Conservation (phyloP, 2,329 filamentous ascomycete species). For the Verticillium nonalfalfae region DNA sequence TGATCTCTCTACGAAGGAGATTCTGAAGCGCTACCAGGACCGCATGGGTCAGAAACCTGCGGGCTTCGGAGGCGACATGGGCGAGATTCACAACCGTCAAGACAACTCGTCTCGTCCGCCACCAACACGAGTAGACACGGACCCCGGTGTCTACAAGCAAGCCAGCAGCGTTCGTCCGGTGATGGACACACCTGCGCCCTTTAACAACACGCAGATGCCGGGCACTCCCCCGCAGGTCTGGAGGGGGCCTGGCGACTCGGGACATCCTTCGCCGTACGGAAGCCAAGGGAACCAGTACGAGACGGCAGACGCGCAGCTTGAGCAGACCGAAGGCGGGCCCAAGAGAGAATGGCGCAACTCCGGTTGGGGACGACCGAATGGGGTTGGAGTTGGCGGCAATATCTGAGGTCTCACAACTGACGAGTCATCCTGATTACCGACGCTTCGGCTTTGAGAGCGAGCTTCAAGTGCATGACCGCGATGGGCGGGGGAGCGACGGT, state of each 20-base stretch:
- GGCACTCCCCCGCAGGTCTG: constrained; percentile 44
- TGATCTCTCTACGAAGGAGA: constrained; percentile 95
- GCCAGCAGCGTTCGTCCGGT: constrained; percentile 80
- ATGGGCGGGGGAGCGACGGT: not conserved
- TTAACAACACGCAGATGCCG: constrained; percentile 26
- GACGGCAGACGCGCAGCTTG: constrained; percentile 29
- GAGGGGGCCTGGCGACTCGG: constrained; percentile 36
- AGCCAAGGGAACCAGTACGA: constrained; percentile 21
- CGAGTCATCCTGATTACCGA: not conserved
- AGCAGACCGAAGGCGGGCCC: constrained; percentile 32
- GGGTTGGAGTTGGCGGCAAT: constrained; percentile 41
- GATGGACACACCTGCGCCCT: constrained; percentile 46
- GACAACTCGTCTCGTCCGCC: constrained; percentile 50
- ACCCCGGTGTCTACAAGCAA: constrained; percentile 75
- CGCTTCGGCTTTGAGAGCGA: not conserved
- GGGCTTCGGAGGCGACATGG: constrained; percentile 38
- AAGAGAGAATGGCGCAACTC: constrained; percentile 54
- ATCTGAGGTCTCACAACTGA: constrained; percentile 18
- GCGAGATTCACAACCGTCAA: constrained; percentile 50
- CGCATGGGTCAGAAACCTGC: constrained; percentile 56
- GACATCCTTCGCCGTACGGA: constrained; percentile 36
- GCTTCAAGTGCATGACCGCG: not conserved
- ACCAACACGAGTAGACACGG: constrained; percentile 71
- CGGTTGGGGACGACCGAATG: constrained; percentile 43
- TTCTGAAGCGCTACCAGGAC: constrained; percentile 87